Base-by-base conservation (phyloP, 2,329 filamentous ascomycete species). In the Hymenotorrendiella dingleyae region DNA sequence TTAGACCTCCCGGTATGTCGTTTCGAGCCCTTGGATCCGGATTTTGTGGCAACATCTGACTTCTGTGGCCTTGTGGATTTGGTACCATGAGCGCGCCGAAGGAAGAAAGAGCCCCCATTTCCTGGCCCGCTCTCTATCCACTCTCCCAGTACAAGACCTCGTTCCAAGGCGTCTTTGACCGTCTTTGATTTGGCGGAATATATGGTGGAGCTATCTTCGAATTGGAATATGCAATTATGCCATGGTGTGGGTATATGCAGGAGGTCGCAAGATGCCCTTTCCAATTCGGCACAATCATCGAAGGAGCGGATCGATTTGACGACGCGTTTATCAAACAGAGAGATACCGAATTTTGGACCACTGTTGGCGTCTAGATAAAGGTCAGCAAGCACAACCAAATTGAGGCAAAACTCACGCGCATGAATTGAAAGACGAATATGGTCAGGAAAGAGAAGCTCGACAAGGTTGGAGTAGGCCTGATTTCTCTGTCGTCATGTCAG, bases 401-500 rank as follows among this genome's bases (percentile, higher is more conserved):
- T n/a, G 21, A 12, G 11, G 16, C 22, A 22, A 9, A 21, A 41
- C 29, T 35, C 35, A 41, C 39, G n/a, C n/a, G 39, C 39, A 34
- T 41, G 39, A 16, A 41, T 41, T 9, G 39, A 41, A 10, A 41
- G 21, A 7, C 39, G 30, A n/a, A 41, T 30, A 20, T 41, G 39
- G 20, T 41, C 39, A 6, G 39, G 39, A 21, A 41, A 41, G 30
- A 41, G 39, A 17, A 41, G 23, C 19, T 41, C 39, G 4, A 41
- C 39, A 19, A 41, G 30, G 26, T 41, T 41, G 6, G 39, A 41
- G 21, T 41, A 41, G 8, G 39, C 39, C 19, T 41, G 39, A 23
- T 41, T 41, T 19, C 39, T 23, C 39, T 41, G 30, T 40, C 10
- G 16, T 14, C 19, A 8, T 37, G 7, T 20, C 14, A 36, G n/a